Conservation (phyloP, 345 rosid species). For the Populus nigra region DNA sequence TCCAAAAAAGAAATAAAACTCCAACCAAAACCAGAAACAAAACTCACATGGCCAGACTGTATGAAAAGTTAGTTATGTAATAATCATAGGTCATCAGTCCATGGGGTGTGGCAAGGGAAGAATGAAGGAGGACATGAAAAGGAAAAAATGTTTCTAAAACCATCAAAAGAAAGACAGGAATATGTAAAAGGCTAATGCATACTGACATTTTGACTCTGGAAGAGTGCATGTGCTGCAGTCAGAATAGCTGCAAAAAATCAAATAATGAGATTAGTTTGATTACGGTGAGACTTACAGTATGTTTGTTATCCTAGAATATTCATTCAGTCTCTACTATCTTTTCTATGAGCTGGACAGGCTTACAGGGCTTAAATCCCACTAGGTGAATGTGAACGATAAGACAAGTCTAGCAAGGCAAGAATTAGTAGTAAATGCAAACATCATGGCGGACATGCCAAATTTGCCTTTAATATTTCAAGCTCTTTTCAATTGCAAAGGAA, state of each 20-base stretch:
- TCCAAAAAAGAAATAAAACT: background rate
- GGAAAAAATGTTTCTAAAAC: background rate
- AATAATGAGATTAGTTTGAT: constrained; percentile 2
- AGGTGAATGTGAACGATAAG: background rate
- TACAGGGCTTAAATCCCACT: background rate
- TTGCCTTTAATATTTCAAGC: background rate
- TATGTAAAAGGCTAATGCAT: background rate
- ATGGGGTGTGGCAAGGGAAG: background rate
- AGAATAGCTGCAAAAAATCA: constrained; percentile 66
- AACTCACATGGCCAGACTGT: background rate
- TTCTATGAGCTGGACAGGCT: background rate
- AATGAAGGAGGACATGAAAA: background rate
- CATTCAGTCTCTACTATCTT: background rate
- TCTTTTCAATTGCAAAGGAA: background rate
- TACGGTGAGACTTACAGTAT: background rate
- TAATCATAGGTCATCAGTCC: background rate
- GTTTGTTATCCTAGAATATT: background rate
- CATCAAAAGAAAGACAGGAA: background rate
- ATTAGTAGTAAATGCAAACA: background rate
- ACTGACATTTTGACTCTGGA: constrained; percentile 79
- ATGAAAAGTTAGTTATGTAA: background rate
- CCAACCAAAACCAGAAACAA: background rate
- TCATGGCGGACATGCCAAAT: background rate
- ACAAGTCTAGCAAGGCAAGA: background rate
- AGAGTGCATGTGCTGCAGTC: constrained; percentile 81